phyloP scores from a whole-genome alignment of 257 asterid species.

The Nemophila menziesii region DNA sequence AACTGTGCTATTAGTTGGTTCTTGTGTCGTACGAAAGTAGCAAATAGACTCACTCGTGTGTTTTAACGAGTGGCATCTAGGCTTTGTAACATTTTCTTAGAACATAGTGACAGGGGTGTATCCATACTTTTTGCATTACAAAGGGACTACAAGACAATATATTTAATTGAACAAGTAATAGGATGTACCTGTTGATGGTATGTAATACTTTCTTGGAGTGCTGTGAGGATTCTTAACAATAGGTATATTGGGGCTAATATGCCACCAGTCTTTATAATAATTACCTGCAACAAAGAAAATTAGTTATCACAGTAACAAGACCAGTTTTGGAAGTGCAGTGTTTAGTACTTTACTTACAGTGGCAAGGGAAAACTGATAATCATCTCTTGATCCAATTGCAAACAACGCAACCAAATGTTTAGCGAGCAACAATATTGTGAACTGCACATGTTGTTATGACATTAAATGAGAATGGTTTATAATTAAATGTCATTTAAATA shows the following conservation, averaged over 20 bases:
- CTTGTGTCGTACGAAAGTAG: too few species aligned
- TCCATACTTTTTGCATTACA: too few species aligned
- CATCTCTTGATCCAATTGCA: slow-evolving; percentile 31
- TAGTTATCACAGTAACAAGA: not conserved
- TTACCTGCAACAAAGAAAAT: slow-evolving; percentile 30
- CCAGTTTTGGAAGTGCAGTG: not conserved
- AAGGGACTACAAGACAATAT: too few species aligned
- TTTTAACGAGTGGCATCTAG: too few species aligned
- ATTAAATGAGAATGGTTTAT: too few species aligned
- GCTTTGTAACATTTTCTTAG: too few species aligned
- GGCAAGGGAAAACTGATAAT: slow-evolving; percentile 57
- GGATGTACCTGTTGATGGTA: slow-evolving; percentile 32
- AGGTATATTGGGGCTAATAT: slow-evolving; percentile 72
- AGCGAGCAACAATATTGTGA: slow-evolving; percentile 31
- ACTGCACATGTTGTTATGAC: too few species aligned
- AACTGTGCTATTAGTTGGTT: too few species aligned
- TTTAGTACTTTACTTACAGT: slow-evolving; percentile 35
- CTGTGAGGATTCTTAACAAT: slow-evolving; percentile 36
- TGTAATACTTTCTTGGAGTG: slow-evolving; percentile 32
- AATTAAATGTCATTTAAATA: too few species aligned
- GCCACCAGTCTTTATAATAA: slow-evolving; percentile 49
- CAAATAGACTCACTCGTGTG: too few species aligned
- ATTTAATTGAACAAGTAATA: not conserved
- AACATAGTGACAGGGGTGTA: too few species aligned
- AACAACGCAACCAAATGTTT: slow-evolving; percentile 46